phyloP scores from a whole-genome alignment of 202 grass and related monocot genomes.

The Dendrocalamus latiflorus region DNA sequence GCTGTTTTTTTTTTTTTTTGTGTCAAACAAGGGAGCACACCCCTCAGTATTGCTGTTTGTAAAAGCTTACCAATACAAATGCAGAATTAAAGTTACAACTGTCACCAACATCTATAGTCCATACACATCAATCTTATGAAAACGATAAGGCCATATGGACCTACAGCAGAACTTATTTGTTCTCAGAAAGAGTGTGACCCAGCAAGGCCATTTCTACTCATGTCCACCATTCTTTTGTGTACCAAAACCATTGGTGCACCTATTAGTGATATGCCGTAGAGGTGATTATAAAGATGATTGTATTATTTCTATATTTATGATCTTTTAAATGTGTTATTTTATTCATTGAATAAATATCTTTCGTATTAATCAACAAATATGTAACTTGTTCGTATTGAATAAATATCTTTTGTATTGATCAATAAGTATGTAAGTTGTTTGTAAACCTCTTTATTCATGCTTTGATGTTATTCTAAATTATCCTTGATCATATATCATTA shows the following conservation, averaged over 20 bases:
- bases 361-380: no score
- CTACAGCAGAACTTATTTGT: neutral
- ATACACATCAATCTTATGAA: neutral
- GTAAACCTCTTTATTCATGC: no score
- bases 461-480: no score
- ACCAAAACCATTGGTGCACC: neutral
- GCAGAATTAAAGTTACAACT: neutral
- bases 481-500: no score
- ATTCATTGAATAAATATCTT: no score
- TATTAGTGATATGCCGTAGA: no score
- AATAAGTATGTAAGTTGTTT: no score
- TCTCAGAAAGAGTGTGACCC: neutral
- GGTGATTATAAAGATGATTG: no score
- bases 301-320: no score
- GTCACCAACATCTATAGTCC: neutral
- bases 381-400: no score
- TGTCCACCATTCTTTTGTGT: neutral
- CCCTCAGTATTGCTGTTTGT: constrained; percentile 1
- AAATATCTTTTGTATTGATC: no score
- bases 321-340: no score
- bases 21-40: neutral
- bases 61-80: constrained; percentile 2
- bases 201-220: neutral
- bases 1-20: neutral
- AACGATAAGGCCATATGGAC: neutral